Percentiles rank a stretch among this genome's conserved stretches.
These are phyloP conservation scores for Euphorbia celastroides DNA, from an alignment of 441 rosid genomes.

Conservation along the genomic window DNA sequence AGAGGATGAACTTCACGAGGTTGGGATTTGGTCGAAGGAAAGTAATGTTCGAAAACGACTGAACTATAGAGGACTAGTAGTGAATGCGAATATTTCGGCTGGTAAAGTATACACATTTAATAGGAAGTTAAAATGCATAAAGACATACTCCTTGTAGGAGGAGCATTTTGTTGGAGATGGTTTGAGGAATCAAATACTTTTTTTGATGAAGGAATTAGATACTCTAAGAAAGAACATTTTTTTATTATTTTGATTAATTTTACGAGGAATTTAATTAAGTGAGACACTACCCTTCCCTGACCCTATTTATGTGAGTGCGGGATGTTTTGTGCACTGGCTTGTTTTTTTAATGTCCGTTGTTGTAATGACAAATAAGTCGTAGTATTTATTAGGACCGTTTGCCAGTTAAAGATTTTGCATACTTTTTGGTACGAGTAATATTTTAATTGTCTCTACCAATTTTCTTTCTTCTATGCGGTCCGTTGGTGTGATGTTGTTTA, in stretches of 20 bases:
- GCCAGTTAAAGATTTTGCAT: too few relatives aligned
- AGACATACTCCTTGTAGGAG: conserved; percentile 18
- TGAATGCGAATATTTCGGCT: conserved; percentile 27
- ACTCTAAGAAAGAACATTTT: neutral
- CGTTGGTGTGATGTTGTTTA: too few relatives aligned
- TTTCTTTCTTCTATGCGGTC: too few relatives aligned
- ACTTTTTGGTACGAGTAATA: too few relatives aligned
- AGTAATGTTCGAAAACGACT: conserved; percentile 24
- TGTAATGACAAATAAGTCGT: too few relatives aligned
- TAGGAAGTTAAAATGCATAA: conserved; percentile 28
- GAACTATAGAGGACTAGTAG: conserved; percentile 42
- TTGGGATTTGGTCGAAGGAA: conserved; percentile 43
- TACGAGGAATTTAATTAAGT: conserved; percentile 2
- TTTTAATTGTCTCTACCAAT: too few relatives aligned
- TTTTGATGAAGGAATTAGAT: too few relatives aligned
- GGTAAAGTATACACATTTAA: conserved; percentile 46
- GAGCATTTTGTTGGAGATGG: conserved; percentile 14
- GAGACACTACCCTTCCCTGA: too few relatives aligned
- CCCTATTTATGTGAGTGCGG: too few relatives aligned
- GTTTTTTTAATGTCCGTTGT: too few relatives aligned
- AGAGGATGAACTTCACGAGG: conserved; percentile 52
- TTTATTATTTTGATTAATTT: conserved; percentile 1
- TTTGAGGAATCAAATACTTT: conserved; percentile 6
- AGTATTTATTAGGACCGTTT: too few relatives aligned
- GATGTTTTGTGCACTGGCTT: too few relatives aligned